Percentiles rank a stretch among this genome's conserved stretches.
phyloP scores from a whole-genome alignment of 495 filamentous ascomycete species.

The Astrocystis sublimbata region DNA sequence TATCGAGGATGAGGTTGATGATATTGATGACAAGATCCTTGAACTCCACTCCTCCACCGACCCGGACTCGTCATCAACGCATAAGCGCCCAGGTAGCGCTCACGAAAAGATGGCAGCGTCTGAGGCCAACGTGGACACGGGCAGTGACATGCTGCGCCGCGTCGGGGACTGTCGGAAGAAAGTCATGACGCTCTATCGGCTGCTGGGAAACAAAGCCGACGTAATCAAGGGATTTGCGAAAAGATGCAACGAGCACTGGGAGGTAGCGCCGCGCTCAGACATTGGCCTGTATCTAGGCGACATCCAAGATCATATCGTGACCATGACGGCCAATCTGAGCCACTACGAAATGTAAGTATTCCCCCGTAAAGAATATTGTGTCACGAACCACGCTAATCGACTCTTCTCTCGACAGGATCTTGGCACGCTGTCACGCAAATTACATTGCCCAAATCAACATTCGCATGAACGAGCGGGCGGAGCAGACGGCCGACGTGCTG shows the following conservation, averaged over 20 bases:
- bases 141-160: constrained; percentile 81
- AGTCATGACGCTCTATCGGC: constrained; percentile 89
- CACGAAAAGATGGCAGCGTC: constrained; percentile 47
- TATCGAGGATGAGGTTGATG: constrained; percentile 86
- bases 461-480: constrained; percentile 94
- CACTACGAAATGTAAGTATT: constrained; percentile 88
- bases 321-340: constrained; percentile 91
- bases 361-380: not conserved
- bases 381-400: not conserved
- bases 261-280: constrained; percentile 90
- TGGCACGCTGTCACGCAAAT: constrained; percentile 90
- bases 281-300: constrained; percentile 95
- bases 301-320: constrained; percentile 98
- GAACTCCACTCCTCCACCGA: constrained; percentile 64
- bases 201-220: constrained; percentile 95
- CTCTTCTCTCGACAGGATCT: constrained; percentile 57
- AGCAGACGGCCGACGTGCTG: constrained; percentile 90
- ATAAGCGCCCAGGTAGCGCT: constrained; percentile 32
- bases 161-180: constrained; percentile 94
- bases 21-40: constrained; percentile 82
- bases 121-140: constrained; percentile 55
- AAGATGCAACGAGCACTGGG: constrained; percentile 96
- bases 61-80: constrained; percentile 30
- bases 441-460: constrained; percentile 94
- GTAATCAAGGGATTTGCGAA: constrained; percentile 99